These are phyloP conservation scores for Neonectria faginata DNA, from an alignment of 2,329 filamentous ascomycete genomes.

Conservation along the genomic window DNA sequence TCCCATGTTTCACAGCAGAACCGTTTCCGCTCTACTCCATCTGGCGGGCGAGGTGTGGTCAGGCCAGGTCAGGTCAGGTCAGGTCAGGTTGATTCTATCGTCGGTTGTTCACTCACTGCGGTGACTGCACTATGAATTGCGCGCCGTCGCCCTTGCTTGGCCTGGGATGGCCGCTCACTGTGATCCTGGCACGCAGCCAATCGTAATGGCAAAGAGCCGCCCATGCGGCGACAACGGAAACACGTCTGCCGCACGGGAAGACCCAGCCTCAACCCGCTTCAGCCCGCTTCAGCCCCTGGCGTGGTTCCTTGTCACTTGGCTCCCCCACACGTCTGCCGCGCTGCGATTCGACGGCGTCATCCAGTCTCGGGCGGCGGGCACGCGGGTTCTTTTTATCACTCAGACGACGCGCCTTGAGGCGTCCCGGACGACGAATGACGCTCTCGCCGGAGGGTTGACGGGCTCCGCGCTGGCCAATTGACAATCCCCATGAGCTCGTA, in stretches of 20 bases:
- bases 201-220: constrained; percentile 32
- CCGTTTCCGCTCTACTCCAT: constrained; percentile 1
- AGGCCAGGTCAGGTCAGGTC: constrained; percentile 14
- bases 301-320: constrained; percentile 42
- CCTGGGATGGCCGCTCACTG: constrained; percentile 34
- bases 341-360: constrained; percentile 38
- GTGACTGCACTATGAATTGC: constrained; percentile 26
- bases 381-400: constrained; percentile 14
- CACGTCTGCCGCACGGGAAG: constrained; percentile 45
- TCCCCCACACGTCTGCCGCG: constrained; percentile 41
- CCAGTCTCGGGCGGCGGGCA: constrained; percentile 30
- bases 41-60: constrained; percentile 16
- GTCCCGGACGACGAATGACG: constrained; percentile 17
- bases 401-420: constrained; percentile 27
- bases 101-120: constrained; percentile 22
- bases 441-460: constrained; percentile 19
- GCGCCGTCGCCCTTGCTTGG: constrained; percentile 32
- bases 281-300: constrained; percentile 36
- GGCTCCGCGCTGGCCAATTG: constrained; percentile 30
- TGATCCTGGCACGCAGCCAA: constrained; percentile 38
- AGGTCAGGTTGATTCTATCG: constrained; percentile 16
- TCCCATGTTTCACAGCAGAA: neutral
- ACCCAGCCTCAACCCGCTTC: constrained; percentile 42
- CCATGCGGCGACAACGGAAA: constrained; percentile 49
- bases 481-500: constrained; percentile 32